Evolutionary conservation across 148 eudicot genomes (phyloP), one percentile per base, ranked within the genome.

Genomic region (Cornus kousa): DNA sequence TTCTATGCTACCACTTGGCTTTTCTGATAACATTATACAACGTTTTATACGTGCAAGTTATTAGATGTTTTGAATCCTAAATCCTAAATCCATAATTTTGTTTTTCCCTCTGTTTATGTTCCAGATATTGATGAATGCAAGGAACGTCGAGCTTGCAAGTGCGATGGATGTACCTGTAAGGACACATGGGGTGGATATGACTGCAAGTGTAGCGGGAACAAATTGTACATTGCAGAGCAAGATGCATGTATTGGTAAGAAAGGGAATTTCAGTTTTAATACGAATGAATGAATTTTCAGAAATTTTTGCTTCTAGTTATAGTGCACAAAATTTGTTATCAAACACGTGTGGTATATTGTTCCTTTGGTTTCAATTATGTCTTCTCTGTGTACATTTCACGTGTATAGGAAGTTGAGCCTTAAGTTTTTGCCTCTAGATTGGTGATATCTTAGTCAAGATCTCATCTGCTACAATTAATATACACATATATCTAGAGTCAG

Each of bases 51-150:
- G 17, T n/a, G 19, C 9, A 20, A 4, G 48, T 43, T 43, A 6
- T 43, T 43, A 43, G 24, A 62, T 62, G 24, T 28, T 66, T 4
- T 46, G 17, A 35, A 19, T 39, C 14, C 65, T 12, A 43, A 39
- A 20, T 31, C 9, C 53, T 12, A 70, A 74, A 65, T 35, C 1
- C 35, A 46, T 20, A 33, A 9, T 8, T 74, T 39, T 24, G 69
- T 5, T 70, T 9, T 19, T 69, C 24, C 43, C 39, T 64, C 33
- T 68, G 33, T 19, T 28, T n/a, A 59, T 72, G 32, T 14, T 14
- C 28, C 84, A 97, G 99, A 97, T 81, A 82, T 92, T 43, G 86
- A 97, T 39, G 99, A 97, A 82, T 97, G 99, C 82, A 87, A 86
- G 80, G 91, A 85, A 40, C 75, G 87, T 59, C 48, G 57, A 23